Evolutionary conservation across 495 filamentous ascomycete genomes (phyloP).

Genomic region (Hypoxylon fuscum): DNA sequence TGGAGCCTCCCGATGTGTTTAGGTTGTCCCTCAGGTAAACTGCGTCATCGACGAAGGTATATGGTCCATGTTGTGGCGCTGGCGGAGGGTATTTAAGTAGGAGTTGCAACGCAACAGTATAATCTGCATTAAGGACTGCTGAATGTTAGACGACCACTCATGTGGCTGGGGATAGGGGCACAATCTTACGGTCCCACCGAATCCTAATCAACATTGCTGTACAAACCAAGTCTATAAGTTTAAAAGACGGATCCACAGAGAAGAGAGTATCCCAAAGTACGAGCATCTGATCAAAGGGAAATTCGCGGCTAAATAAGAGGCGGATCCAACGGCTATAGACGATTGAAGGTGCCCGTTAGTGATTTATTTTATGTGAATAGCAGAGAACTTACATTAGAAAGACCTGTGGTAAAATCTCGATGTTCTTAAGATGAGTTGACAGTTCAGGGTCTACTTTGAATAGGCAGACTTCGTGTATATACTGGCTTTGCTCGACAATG

Average conservation of each 20-base stretch:
- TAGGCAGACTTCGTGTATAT: constrained; percentile 84
- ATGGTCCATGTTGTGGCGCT: constrained; percentile 66
- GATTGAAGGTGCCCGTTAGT: constrained; percentile 21
- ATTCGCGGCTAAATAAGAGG: constrained; percentile 92
- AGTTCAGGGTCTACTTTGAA: constrained; percentile 82
- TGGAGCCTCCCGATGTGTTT: constrained; percentile 72
- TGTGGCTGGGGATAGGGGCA: not conserved
- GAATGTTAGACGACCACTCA: not conserved
- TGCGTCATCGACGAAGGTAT: constrained; percentile 88
- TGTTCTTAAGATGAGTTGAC: constrained; percentile 78
- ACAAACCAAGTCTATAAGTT: constrained; percentile 87
- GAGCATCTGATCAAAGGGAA: constrained; percentile 84
- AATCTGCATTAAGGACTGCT: constrained; percentile 83
- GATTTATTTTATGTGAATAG: not conserved
- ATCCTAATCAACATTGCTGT: constrained; percentile 94
- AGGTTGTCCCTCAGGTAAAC: constrained; percentile 82
- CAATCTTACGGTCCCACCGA: constrained; percentile 81
- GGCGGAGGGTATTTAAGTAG: constrained; percentile 84
- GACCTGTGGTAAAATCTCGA: constrained; percentile 95
- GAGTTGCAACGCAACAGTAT: constrained; percentile 81
- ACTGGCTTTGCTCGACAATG: constrained; percentile 84
- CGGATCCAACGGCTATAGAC: constrained; percentile 86
- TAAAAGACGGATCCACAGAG: constrained; percentile 82
- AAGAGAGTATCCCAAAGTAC: constrained; percentile 91
- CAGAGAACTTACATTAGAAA: constrained; percentile 83